phyloP scores from a whole-genome alignment of 257 asterid genomes.

The Thymus mandschuricus region DNA sequence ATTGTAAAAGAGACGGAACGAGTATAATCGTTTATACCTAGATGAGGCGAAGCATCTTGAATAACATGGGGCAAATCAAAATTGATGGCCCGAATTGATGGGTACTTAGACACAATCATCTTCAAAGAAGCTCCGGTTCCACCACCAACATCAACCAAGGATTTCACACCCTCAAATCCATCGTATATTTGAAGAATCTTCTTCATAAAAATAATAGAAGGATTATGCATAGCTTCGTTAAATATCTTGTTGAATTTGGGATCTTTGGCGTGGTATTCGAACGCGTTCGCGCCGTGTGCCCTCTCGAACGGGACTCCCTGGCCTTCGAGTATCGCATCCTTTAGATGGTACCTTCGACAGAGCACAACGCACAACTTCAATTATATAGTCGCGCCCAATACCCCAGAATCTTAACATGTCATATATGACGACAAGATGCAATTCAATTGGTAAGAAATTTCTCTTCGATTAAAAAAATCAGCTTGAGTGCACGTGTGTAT shows the following conservation, averaged over 20 bases:
- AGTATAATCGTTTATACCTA: slow-evolving; percentile 25
- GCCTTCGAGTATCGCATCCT: slow-evolving; percentile 73
- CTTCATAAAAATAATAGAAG: slow-evolving; percentile 51
- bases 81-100: slow-evolving; percentile 55
- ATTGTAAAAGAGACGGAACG: no score
- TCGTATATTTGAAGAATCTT: slow-evolving; percentile 50
- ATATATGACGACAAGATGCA: no score
- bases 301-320: slow-evolving; percentile 61
- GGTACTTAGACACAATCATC: slow-evolving; percentile 54
- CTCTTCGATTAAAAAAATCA: no score
- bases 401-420: no score
- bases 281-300: slow-evolving; percentile 60
- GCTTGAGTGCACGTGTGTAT: no score
- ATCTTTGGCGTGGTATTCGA: slow-evolving; percentile 54
- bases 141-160: slow-evolving; percentile 76
- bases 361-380: no score
- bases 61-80: slow-evolving; percentile 74
- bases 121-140: slow-evolving; percentile 56
- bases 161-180: slow-evolving; percentile 53
- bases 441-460: no score
- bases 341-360: slow-evolving; percentile 55
- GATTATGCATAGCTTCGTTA: slow-evolving; percentile 55
- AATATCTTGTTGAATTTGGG: slow-evolving; percentile 57
- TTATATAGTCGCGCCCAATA: no score
- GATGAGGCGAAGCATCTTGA: slow-evolving; percentile 48